Conservation (phyloP, 163 green algal genomes). For the Scenedesmus sp. region DNA sequence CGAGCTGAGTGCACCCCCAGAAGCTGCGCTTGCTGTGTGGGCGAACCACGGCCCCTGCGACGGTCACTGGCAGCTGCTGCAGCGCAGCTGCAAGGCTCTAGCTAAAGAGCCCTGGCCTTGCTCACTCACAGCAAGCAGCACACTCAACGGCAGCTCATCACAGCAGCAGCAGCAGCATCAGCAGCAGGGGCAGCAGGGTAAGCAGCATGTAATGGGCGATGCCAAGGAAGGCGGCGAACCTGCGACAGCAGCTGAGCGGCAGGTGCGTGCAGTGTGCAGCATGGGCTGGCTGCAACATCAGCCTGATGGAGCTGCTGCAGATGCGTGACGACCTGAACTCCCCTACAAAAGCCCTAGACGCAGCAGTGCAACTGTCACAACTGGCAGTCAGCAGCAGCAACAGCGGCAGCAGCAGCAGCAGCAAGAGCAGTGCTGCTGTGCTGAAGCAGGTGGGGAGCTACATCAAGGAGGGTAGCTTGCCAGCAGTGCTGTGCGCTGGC, state of each 20-base stretch:
- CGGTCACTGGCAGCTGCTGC: background rate
- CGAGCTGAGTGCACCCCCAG: constrained; percentile 4
- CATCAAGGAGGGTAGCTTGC: constrained; percentile 46
- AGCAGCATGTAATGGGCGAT: background rate
- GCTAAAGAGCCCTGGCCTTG: constrained; percentile 45
- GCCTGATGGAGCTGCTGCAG: constrained; percentile 20
- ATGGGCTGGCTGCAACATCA: constrained; percentile 44
- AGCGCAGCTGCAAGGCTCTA: constrained; percentile 19
- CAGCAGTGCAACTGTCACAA: background rate
- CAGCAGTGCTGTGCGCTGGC: background rate
- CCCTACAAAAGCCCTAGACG: background rate
- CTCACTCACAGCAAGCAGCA: constrained; percentile 43
- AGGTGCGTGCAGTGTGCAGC: background rate
- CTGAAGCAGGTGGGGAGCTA: constrained; percentile 38
- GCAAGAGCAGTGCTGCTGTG: background rate
- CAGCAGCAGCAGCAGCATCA: background rate
- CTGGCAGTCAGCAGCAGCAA: background rate
- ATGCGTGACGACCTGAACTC: background rate
- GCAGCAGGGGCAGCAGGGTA: background rate
- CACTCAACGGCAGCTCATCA: background rate
- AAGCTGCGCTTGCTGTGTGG: constrained; percentile 52
- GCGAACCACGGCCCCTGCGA: constrained; percentile 49
- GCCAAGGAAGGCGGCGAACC: background rate
- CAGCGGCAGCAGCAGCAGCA: too few species aligned
- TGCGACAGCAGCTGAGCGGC: background rate